These are phyloP conservation scores for Aquilaria malaccensis DNA, from an alignment of 345 rosid species.

Conservation along the genomic window DNA sequence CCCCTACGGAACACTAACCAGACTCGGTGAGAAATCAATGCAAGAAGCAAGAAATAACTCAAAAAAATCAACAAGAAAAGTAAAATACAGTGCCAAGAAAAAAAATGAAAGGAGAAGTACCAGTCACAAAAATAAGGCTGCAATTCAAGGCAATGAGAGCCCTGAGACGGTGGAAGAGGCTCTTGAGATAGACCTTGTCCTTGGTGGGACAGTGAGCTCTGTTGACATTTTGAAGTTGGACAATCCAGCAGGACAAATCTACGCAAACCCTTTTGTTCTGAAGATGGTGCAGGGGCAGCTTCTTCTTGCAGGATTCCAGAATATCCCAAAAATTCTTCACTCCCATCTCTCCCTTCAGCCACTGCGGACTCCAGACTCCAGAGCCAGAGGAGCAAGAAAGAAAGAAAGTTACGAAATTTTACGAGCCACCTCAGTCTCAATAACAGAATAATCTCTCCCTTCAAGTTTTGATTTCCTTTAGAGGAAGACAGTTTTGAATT, in stretches of 20 bases:
- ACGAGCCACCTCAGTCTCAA: too few species aligned
- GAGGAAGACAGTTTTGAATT: too few species aligned
- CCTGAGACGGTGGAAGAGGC: conserved; percentile 80
- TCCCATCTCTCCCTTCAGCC: conserved; percentile 39
- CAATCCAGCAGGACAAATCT: conserved; percentile 97
- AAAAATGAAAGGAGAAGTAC: conserved; percentile 18
- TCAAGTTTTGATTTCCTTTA: too few species aligned
- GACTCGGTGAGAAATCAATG: neutral
- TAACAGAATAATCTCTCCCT: too few species aligned
- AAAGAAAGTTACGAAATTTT: too few species aligned
- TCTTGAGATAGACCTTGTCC: conserved; percentile 56
- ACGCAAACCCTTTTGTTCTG: conserved; percentile 83
- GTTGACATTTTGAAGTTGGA: conserved; percentile 69
- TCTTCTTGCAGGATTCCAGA: conserved; percentile 87
- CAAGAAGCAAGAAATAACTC: neutral
- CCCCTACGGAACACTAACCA: too few species aligned
- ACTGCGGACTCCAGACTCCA: neutral
- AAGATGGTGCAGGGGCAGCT: conserved; percentile 71
- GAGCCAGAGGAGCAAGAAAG: too few species aligned
- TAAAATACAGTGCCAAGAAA: too few species aligned
- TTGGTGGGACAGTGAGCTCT: conserved; percentile 44
- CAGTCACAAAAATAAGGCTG: conserved; percentile 64
- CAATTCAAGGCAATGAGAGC: conserved; percentile 93
- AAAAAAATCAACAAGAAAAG: neutral
- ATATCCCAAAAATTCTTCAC: conserved; percentile 89